Percentiles rank a stretch among this genome's conserved stretches.
phyloP scores from a whole-genome alignment of 129 eudicot species.

The Pulicaria dysenterica region DNA sequence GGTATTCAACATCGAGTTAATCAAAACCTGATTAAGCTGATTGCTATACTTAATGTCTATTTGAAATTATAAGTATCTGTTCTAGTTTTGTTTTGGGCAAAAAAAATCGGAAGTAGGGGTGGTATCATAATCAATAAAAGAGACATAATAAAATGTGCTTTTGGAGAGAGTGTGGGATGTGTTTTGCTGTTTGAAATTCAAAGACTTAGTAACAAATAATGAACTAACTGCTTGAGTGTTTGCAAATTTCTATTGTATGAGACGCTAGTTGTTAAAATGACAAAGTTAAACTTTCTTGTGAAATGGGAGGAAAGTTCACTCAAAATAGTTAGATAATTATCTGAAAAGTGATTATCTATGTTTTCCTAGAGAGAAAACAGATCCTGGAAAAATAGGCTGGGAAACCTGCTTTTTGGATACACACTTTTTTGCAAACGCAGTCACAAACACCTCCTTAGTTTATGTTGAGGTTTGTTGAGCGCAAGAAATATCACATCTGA shows the following conservation, averaged over 20 bases:
- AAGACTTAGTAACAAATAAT: neutral
- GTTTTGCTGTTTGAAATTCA: neutral
- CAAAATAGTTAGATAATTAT: neutral
- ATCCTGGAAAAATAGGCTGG: too few species aligned
- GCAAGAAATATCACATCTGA: neutral
- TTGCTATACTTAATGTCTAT: constrained; percentile 7
- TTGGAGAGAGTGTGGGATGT: neutral
- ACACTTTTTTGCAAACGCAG: too few species aligned
- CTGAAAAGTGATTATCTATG: neutral
- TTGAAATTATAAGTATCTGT: constrained; percentile 3
- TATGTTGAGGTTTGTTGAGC: neutral
- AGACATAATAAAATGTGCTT: neutral
- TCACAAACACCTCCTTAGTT: too few species aligned
- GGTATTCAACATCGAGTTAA: neutral
- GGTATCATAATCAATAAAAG: neutral
- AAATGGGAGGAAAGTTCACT: neutral
- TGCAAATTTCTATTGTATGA: neutral
- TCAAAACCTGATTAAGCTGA: neutral
- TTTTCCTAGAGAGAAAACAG: neutral
- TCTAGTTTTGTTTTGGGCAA: constrained; percentile 9
- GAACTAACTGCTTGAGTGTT: neutral
- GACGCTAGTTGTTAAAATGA: neutral
- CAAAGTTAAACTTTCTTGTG: neutral
- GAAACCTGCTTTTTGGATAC: too few species aligned
- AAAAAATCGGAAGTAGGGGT: neutral